Evolutionary conservation across 768 basidiomycete species (phyloP), one percentile per base, ranked within the genome.

Genomic region (Leccinum aurantiacum): DNA sequence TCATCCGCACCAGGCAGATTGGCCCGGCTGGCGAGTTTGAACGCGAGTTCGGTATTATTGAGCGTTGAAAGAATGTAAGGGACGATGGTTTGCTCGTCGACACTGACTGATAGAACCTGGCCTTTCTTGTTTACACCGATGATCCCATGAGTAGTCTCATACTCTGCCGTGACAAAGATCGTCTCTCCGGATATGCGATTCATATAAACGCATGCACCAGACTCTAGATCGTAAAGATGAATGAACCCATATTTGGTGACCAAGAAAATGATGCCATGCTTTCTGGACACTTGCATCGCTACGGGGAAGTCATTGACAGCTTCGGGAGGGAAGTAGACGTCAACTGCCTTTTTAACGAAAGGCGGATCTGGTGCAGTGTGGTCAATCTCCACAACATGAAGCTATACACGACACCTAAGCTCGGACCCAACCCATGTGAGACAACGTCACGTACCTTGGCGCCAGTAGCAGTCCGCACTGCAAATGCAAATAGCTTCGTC

Each of bases 61-160:
- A 98, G 84, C 6, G 91, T 93, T 51, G 85, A 86, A 62, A 98
- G 80, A 65, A 97, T 91, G 75, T 98, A 99, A 3, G 96, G 96
- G 64, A 99, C 87, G 69, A 98, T 87, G 19, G 94, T 95, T 69
- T 93, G 87, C 71, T 98, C 97, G 74, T 99, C 97, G 64, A 98
- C 90, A 64, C 89, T 94, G 63, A 99, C 97, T 67, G 93, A 95
- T 58, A 99, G 83, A 17, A 98, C 94, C 76, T 99, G 97, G 33
- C 97, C 97, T 78, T 98, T 98, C 84, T 96, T 93, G 85, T 99
- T 99, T 71, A 99, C 95, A 65, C 96, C 96, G 63, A 99, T 93
- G 75, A 99, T 97, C 79, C 97, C 97, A 70, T 93, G 85, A 3
- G 89, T 87, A 17, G 88, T 84, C 74, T 98, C 95, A 70, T 98